Evolutionary conservation across 2,329 filamentous ascomycete genomes (phyloP).

Genomic region (Diaporthe amygdali): DNA sequence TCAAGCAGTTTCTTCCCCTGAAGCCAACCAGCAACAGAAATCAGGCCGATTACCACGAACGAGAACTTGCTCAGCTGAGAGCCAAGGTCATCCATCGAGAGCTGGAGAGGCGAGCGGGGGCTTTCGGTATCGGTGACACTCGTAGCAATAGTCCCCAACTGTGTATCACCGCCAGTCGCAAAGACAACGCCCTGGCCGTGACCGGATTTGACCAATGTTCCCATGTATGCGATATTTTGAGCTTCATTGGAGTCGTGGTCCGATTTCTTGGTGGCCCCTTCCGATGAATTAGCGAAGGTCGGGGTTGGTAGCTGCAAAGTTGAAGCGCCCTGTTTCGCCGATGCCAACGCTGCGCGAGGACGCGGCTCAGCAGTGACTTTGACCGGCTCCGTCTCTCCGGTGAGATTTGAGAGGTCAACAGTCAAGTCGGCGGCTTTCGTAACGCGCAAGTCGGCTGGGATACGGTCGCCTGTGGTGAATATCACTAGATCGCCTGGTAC

Average conservation of each 20-base stretch:
- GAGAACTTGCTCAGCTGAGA: constrained; percentile 97
- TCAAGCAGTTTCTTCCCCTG: constrained; percentile 90
- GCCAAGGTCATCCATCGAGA: constrained; percentile 97
- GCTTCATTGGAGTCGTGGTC: constrained; percentile 75
- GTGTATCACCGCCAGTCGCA: constrained; percentile 89
- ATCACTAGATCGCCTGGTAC: constrained; percentile 93
- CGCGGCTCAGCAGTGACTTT: constrained; percentile 72
- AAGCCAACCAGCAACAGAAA: constrained; percentile 87
- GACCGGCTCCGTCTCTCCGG: constrained; percentile 94
- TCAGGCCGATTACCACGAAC: constrained; percentile 90
- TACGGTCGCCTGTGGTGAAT: constrained; percentile 94
- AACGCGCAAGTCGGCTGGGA: constrained; percentile 94
- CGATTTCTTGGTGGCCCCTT: constrained; percentile 36
- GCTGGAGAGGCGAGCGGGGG: constrained; percentile 88
- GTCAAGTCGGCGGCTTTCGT: constrained; percentile 88
- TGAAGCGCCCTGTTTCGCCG: constrained; percentile 29
- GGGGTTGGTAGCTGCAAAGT: constrained; percentile 39
- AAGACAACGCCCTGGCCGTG: constrained; percentile 98
- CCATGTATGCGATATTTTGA: constrained; percentile 98
- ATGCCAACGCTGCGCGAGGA: constrained; percentile 35
- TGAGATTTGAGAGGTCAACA: constrained; percentile 96
- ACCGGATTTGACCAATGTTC: constrained; percentile 91
- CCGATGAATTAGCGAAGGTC: constrained; percentile 41
- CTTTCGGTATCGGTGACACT: constrained; percentile 95
- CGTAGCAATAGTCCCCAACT: constrained; percentile 95